Conservation (phyloP, 2,329 filamentous ascomycete species). For the Pestalotiopsis sp. region DNA sequence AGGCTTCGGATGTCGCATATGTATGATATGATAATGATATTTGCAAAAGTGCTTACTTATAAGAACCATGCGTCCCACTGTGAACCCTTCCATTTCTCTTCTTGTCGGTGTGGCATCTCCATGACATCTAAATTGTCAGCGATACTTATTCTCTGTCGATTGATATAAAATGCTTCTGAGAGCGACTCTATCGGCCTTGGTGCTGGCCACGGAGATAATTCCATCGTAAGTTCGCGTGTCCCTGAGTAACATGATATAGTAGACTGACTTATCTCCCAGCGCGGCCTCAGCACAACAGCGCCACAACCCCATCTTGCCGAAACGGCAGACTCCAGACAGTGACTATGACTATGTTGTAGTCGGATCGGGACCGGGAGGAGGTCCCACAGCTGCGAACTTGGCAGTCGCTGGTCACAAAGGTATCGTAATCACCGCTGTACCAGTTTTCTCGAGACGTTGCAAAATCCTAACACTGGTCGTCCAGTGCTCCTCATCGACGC, state of each 20-base stretch:
- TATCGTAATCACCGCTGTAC: not conserved
- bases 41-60: not conserved
- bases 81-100: not conserved
- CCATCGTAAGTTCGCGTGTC: not conserved
- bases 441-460: not conserved
- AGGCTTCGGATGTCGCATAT: not conserved
- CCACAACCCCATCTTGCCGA: slow-evolving; percentile 12
- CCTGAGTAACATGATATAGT: no score
- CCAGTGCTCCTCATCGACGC: slow-evolving; percentile 55
- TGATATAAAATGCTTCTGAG: not conserved
- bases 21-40: not conserved
- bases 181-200: not conserved
- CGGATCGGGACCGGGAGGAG: slow-evolving; percentile 55
- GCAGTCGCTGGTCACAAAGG: slow-evolving; percentile 50
- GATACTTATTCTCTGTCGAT: not conserved
- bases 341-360: slow-evolving; percentile 47
- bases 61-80: not conserved
- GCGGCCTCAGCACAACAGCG: not conserved
- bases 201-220: not conserved
- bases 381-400: slow-evolving; percentile 51
- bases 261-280: not conserved
- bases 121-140: not conserved
- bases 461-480: not conserved
- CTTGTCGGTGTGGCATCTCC: not conserved
- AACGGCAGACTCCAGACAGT: not conserved